Conservation (phyloP, 228 moss, liverwort and hornwort genomes). For the Sphagnum magellanicum region DNA sequence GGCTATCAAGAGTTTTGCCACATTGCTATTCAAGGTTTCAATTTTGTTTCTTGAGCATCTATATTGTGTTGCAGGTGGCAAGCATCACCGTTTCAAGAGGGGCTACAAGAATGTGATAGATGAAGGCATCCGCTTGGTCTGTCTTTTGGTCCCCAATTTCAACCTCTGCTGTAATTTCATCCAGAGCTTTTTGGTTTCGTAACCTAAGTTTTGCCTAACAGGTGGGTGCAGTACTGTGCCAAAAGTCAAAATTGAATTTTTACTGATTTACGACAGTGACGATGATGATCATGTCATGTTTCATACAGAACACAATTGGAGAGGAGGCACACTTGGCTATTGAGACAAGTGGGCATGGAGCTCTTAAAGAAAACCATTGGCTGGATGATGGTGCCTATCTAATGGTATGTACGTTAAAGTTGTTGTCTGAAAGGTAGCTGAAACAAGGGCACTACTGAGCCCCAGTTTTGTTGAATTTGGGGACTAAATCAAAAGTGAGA, state of each 20-base stretch:
- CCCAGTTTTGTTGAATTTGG: no score
- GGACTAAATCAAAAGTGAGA: no score
- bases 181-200: no score
- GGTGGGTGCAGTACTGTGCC: no score
- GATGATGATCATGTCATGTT: not conserved
- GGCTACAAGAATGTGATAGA: slow-evolving; percentile 97
- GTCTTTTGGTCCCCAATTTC: slow-evolving; percentile 1
- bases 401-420: slow-evolving; percentile 37
- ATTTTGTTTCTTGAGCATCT: not conserved
- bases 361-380: slow-evolving; percentile 92
- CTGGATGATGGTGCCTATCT: slow-evolving; percentile 98
- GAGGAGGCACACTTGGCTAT: slow-evolving; percentile 85
- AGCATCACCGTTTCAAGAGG: slow-evolving; percentile 97
- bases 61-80: slow-evolving; percentile 54
- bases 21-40: not conserved
- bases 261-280: not conserved
- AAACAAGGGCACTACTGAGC: no score
- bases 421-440: no score
- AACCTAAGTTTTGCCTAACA: no score
- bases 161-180: no score
- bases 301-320: slow-evolving; percentile 59
- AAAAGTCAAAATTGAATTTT: not conserved
- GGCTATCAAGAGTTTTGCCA: not conserved
- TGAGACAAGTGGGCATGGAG: slow-evolving; percentile 98
- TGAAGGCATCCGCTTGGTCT: slow-evolving; percentile 88